These are phyloP conservation scores for Gillenia trifoliata DNA, from an alignment of 306 rosid genomes.

Conservation along the genomic window DNA sequence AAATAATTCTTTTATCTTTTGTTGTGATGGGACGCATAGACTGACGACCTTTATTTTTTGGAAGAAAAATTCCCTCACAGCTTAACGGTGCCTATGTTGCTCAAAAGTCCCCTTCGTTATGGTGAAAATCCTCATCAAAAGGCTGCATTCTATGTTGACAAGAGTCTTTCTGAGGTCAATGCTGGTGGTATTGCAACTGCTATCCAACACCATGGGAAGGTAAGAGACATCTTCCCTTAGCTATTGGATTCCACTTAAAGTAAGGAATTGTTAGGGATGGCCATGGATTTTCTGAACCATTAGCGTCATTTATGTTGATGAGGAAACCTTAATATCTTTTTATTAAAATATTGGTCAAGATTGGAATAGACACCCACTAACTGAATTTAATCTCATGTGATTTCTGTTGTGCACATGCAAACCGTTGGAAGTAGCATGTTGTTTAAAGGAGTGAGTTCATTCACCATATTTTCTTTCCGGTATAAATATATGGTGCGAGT, in stretches of 20 bases:
- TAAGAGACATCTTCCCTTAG: conserved; percentile 3
- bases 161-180: conserved; percentile 66
- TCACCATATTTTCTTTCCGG: no score
- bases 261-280: neutral
- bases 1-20: neutral
- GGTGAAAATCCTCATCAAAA: conserved; percentile 98
- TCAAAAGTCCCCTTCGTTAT: conserved; percentile 68
- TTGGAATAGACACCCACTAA: no score
- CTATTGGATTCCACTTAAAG: neutral
- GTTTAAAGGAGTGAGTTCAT: no score
- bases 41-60: conserved; percentile 23
- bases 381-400: no score
- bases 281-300: neutral
- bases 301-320: neutral
- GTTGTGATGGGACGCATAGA: neutral
- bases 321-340: no score
- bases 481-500: no score
- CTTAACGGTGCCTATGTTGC: conserved; percentile 60
- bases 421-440: no score
- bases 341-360: no score
- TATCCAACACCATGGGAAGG: conserved; percentile 88
- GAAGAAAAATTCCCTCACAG: conserved; percentile 74
- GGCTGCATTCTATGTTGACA: conserved; percentile 81
- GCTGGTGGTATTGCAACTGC: conserved; percentile 94
- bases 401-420: no score